These are phyloP conservation scores for Pyrus hybrid DNA, from an alignment of 331 rosid genomes.

Conservation along the genomic window DNA sequence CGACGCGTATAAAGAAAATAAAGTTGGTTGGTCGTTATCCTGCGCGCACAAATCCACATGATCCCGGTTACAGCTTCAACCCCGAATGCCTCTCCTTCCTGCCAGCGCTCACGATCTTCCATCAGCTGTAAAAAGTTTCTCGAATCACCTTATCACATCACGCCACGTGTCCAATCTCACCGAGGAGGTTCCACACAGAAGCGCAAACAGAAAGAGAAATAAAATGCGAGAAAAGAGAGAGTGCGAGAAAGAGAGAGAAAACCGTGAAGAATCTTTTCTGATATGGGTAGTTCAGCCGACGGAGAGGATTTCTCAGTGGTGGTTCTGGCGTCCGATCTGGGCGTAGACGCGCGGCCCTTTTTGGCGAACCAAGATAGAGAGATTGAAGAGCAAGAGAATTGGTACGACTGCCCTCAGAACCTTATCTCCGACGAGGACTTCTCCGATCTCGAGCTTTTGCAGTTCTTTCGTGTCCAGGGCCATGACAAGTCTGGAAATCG, in stretches of 20 bases:
- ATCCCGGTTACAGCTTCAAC: background rate
- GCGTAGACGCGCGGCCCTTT: slow-evolving; percentile 72
- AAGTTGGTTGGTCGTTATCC: background rate
- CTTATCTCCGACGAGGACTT: slow-evolving; percentile 79
- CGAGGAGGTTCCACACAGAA: background rate
- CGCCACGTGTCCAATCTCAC: background rate
- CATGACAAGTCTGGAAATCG: slow-evolving; percentile 50
- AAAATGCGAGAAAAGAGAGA: background rate
- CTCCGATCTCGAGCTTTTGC: slow-evolving; percentile 83
- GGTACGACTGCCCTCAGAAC: slow-evolving; percentile 76
- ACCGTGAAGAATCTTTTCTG: background rate
- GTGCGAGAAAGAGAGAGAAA: background rate
- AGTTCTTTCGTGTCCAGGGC: slow-evolving; percentile 64
- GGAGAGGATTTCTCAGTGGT: slow-evolving; percentile 74
- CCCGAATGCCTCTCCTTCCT: background rate
- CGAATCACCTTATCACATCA: background rate
- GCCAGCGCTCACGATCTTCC: background rate
- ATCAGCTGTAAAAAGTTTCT: no score
- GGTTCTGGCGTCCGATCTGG: slow-evolving; percentile 66
- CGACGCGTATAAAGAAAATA: no score
- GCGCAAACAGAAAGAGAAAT: background rate
- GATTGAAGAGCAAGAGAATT: slow-evolving; percentile 43
- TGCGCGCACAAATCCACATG: background rate
- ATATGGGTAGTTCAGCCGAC: slow-evolving; percentile 45
- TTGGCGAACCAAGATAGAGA: slow-evolving; percentile 13